Conservation (phyloP, 768 basidiomycete genomes). For the Stropharia rugosoannulata region DNA sequence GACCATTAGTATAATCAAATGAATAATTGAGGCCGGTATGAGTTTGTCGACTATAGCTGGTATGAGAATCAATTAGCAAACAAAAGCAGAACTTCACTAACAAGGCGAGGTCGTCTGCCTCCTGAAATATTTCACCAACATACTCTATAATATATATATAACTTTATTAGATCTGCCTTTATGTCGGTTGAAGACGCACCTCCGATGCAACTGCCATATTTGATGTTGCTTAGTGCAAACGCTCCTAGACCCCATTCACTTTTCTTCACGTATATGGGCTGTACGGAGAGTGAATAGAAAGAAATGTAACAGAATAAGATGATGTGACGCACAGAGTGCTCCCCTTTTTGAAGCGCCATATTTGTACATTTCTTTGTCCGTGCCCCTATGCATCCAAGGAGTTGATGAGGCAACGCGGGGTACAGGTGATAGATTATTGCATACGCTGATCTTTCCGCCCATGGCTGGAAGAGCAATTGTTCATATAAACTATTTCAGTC, state of each 20-base stretch:
- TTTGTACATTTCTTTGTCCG: conserved; percentile 14
- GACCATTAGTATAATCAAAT: conserved; percentile 5
- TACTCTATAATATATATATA: conserved; percentile 34
- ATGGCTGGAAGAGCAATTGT: no score
- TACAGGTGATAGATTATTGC: neutral
- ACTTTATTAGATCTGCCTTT: neutral
- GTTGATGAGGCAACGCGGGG: conserved; percentile 2
- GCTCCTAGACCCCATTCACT: conserved; percentile 44
- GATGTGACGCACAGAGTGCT: conserved; percentile 12
- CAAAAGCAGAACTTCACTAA: neutral
- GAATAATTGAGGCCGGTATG: conserved; percentile 16
- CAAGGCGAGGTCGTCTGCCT: neutral
- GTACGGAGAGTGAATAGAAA: neutral
- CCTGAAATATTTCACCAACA: conserved; percentile 26
- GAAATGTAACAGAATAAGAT: neutral
- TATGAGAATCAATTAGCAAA: neutral
- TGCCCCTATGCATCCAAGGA: neutral
- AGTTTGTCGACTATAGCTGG: conserved; percentile 11
- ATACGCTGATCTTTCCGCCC: no score
- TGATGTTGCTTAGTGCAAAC: conserved; percentile 30
- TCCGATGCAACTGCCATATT: conserved; percentile 18
- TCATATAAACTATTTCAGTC: neutral
- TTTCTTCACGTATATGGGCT: conserved; percentile 35
- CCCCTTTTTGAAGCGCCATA: conserved; percentile 19
- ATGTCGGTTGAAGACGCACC: conserved; percentile 14